Percentiles rank a stretch among this genome's conserved stretches.
phyloP scores from a whole-genome alignment of 306 rosid genomes.

The Prunus salicina region DNA sequence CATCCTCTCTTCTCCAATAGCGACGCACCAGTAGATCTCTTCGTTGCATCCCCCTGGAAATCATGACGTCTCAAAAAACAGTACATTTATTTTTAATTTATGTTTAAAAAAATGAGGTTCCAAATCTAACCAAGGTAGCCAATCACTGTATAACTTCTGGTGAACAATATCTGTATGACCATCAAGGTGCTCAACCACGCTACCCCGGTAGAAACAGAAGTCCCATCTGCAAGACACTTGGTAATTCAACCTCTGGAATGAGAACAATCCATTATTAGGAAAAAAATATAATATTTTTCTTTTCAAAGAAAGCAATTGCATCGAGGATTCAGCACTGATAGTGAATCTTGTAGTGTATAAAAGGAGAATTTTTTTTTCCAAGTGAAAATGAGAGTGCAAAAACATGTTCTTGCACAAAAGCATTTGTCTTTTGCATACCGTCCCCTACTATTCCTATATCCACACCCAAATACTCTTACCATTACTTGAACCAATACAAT shows the following conservation, averaged over 20 bases:
- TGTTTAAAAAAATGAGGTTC: constrained; percentile 10
- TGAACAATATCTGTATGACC: constrained; percentile 92
- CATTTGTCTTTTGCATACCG: too few relatives aligned
- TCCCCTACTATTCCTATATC: too few relatives aligned
- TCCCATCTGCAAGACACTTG: constrained; percentile 84
- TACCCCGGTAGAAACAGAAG: constrained; percentile 64
- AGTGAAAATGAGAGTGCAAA: too few relatives aligned
- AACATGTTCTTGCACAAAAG: too few relatives aligned
- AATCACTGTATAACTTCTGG: constrained; percentile 56
- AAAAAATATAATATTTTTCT: neutral
- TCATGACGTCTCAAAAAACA: constrained; percentile 29
- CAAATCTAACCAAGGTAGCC: constrained; percentile 79
- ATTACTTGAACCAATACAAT: neutral
- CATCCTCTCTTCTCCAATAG: constrained; percentile 95
- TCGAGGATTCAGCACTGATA: too few relatives aligned
- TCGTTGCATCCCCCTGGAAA: constrained; percentile 75
- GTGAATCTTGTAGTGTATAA: too few relatives aligned
- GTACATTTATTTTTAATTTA: neutral
- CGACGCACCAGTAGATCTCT: constrained; percentile 77
- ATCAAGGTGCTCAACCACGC: constrained; percentile 76
- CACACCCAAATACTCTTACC: too few relatives aligned
- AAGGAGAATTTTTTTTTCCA: too few relatives aligned
- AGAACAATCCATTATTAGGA: constrained; percentile 8
- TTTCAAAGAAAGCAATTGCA: too few relatives aligned
- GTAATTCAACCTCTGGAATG: constrained; percentile 32